Conservation (phyloP, 2,329 filamentous ascomycete genomes). For the Dothiorella sarmentorum region DNA sequence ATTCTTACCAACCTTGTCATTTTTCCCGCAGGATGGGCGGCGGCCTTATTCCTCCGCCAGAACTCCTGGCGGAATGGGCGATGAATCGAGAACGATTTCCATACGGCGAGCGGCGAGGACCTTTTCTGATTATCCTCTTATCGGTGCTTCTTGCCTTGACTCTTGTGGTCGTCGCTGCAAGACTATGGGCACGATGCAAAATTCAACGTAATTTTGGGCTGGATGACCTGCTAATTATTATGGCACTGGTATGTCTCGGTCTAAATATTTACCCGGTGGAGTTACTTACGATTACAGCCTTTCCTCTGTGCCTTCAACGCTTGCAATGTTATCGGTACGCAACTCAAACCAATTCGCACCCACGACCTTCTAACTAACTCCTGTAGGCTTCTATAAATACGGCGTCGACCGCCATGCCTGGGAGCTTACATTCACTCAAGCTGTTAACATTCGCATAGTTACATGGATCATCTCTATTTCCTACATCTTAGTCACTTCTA, state of each 20-base stretch:
- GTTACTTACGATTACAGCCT: not conserved
- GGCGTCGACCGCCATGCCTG: slow-evolving; percentile 11
- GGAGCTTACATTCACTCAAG: not conserved
- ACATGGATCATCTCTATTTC: not conserved
- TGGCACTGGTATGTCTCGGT: not conserved
- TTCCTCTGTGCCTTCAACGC: not conserved
- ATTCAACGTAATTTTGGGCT: not conserved
- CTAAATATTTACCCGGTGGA: not conserved
- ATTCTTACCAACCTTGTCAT: too few relatives aligned
- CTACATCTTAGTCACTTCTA: slow-evolving; percentile 29
- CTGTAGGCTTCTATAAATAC: not conserved
- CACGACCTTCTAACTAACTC: not conserved
- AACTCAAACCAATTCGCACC: too few relatives aligned
- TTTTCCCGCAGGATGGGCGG: slow-evolving; percentile 3
- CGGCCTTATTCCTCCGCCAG: not conserved
- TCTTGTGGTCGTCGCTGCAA: not conserved
- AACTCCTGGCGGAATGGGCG: not conserved
- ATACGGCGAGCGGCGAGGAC: not conserved
- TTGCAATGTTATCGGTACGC: not conserved
- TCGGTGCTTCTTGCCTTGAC: not conserved
- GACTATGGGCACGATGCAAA: slow-evolving; percentile 11
- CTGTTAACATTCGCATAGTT: slow-evolving; percentile 1
- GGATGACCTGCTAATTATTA: not conserved
- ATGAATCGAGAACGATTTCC: not conserved
- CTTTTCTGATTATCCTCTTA: not conserved